Conservation (phyloP, 1,139 yeast species). For the Pichia sp. region DNA sequence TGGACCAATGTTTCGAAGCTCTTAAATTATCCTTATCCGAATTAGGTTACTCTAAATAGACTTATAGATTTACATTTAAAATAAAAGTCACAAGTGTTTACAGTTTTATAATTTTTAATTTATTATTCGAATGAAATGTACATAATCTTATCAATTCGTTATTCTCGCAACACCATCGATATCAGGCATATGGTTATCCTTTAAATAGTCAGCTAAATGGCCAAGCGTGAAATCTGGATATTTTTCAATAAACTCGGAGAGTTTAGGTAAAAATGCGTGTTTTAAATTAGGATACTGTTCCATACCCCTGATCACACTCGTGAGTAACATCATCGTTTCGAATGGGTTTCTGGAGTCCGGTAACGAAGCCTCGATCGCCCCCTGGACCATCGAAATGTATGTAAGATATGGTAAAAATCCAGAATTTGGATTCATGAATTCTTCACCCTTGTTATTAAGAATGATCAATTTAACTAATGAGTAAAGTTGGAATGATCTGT, state of each 20-base stretch:
- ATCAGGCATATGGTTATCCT: slow-evolving; percentile 11
- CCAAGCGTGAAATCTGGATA: slow-evolving; percentile 18
- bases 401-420: slow-evolving; percentile 18
- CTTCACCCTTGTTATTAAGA: slow-evolving; percentile 6
- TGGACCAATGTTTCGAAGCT: slow-evolving; percentile 39
- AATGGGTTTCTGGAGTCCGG: slow-evolving; percentile 16
- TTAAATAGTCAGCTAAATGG: slow-evolving; percentile 11
- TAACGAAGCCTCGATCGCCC: slow-evolving; percentile 10
- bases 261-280: slow-evolving; percentile 10
- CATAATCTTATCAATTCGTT: neutral
- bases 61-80: no score
- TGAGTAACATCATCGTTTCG: slow-evolving; percentile 9
- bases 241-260: neutral
- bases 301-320: slow-evolving; percentile 15
- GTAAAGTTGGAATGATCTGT: slow-evolving; percentile 14
- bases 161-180: neutral
- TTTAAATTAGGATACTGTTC: slow-evolving; percentile 8
- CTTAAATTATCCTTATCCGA: slow-evolving; percentile 41
- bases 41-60: slow-evolving; percentile 36
- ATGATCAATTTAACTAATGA: slow-evolving; percentile 10
- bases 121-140: no score
- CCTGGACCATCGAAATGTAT: slow-evolving; percentile 16
- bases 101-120: no score
- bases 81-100: no score
- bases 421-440: slow-evolving; percentile 3